Conservation (phyloP, 306 rosid species). For the Rosa lucieae region DNA sequence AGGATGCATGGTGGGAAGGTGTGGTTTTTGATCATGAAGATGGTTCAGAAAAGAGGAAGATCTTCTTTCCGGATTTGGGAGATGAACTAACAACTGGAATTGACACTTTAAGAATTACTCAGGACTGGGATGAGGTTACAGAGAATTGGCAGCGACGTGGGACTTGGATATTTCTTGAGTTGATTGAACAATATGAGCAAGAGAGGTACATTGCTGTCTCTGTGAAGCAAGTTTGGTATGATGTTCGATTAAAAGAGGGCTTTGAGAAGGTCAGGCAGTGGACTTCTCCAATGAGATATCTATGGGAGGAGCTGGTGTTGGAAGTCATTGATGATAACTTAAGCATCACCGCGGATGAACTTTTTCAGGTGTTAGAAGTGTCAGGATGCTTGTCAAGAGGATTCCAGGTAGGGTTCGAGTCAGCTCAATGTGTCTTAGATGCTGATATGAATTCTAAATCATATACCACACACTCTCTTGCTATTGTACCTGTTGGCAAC, state of each 20-base stretch:
- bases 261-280: constrained; percentile 57
- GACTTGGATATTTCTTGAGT: constrained; percentile 72
- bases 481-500: constrained; percentile 10
- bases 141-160: constrained; percentile 62
- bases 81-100: constrained; percentile 56
- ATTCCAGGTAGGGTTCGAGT: constrained; percentile 23
- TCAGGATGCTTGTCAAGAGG: constrained; percentile 31
- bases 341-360: constrained; percentile 33
- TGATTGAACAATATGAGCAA: constrained; percentile 55
- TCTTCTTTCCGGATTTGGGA: constrained; percentile 83
- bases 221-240: constrained; percentile 84
- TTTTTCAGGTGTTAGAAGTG: constrained; percentile 29
- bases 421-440: constrained; percentile 22
- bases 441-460: constrained; percentile 9
- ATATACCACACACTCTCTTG: constrained; percentile 19
- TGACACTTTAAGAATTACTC: constrained; percentile 51
- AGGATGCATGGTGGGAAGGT: constrained; percentile 99
- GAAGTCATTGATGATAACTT: constrained; percentile 54
- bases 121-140: constrained; percentile 68
- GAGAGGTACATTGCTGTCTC: constrained; percentile 50
- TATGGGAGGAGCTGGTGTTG: constrained; percentile 56
- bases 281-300: constrained; percentile 49
- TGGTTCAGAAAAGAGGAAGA: constrained; percentile 49
- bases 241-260: constrained; percentile 38
- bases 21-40: constrained; percentile 68